A percentile compares a stretch with the other conserved stretches of the same genome.
Conservation (phyloP, 768 basidiomycete species). For the Boletus eberwhitei region DNA sequence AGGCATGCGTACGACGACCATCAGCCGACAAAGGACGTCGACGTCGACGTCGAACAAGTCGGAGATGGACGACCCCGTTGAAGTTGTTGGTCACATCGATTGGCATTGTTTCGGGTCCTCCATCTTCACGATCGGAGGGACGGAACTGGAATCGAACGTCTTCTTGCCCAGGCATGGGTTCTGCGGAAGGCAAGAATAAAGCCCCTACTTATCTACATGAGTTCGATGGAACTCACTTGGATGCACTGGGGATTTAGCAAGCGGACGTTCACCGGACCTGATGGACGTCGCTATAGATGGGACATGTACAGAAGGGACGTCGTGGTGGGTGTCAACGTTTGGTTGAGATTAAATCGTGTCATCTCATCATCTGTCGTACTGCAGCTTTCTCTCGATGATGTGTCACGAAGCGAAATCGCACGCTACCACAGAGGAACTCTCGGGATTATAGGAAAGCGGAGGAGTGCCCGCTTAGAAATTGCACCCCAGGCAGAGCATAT, state of each 20-base stretch:
- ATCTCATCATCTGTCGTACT: background rate
- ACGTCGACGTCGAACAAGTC: background rate
- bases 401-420: constrained; percentile 11
- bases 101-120: constrained; percentile 32
- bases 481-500: constrained; percentile 22
- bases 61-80: constrained; percentile 20
- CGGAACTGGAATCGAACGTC: constrained; percentile 20
- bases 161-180: constrained; percentile 25
- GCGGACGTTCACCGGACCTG: constrained; percentile 31
- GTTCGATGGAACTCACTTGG: background rate
- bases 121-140: constrained; percentile 28
- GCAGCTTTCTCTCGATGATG: constrained; percentile 23
- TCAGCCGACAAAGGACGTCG: constrained; percentile 7
- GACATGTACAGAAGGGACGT: constrained; percentile 12
- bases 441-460: constrained; percentile 25
- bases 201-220: background rate
- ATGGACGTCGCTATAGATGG: constrained; percentile 35
- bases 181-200: constrained; percentile 10
- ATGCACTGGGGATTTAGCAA: constrained; percentile 5
- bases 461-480: constrained; percentile 21
- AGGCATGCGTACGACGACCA: constrained; percentile 18
- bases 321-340: constrained; percentile 5
- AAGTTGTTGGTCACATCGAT: constrained; percentile 31
- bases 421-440: constrained; percentile 21
- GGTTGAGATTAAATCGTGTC: background rate